These are phyloP conservation scores for Chlamydomonas urium DNA, from an alignment of 139 green algal species.

Conservation along the genomic window DNA sequence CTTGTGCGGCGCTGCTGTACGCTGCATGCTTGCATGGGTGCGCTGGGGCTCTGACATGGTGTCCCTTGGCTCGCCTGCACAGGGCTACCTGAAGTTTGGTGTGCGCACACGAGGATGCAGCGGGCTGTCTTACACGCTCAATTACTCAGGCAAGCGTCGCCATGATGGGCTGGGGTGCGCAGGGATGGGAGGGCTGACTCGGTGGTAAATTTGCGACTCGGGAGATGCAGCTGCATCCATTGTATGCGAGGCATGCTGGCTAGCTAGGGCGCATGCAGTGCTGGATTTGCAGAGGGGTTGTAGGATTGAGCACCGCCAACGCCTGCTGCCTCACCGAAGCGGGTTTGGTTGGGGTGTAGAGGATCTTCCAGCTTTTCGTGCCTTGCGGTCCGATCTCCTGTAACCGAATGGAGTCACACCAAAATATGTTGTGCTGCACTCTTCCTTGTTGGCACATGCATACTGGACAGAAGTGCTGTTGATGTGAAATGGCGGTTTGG, in stretches of 20 bases:
- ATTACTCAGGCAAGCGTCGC: constrained; percentile 76
- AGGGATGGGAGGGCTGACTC: neutral
- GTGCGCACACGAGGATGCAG: constrained; percentile 94
- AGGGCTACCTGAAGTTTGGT: constrained; percentile 90
- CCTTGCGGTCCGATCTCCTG: no score
- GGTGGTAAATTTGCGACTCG: neutral
- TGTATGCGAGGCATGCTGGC: no score
- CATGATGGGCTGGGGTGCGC: neutral
- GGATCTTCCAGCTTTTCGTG: no score
- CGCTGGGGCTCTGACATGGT: neutral
- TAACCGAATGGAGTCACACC: no score
- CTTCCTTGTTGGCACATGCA: neutral
- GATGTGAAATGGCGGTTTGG: no score
- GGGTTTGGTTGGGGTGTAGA: no score
- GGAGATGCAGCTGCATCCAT: neutral
- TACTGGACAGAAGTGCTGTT: no score
- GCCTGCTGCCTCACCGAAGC: no score
- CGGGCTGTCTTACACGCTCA: constrained; percentile 95
- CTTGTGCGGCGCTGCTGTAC: neutral
- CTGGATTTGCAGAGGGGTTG: no score
- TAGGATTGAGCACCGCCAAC: no score
- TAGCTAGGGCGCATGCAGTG: no score
- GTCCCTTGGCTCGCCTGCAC: neutral
- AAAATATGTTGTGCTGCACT: no score
- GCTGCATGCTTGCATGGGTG: neutral